Evolutionary conservation across 177 flowering plant species (phyloP).

Genomic region (Vitis hybrid): DNA sequence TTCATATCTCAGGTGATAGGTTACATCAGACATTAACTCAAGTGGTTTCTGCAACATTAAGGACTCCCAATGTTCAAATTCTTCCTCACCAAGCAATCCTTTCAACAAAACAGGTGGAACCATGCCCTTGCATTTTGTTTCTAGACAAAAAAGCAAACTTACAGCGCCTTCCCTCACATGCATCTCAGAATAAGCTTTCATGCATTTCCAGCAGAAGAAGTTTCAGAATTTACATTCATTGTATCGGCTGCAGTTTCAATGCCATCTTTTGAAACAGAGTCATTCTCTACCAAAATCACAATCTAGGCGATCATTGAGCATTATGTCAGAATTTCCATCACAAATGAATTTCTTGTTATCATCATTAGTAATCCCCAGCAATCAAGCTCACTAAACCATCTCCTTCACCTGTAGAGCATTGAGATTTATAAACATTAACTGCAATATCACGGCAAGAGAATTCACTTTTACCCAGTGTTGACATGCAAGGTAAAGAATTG

Average conservation of each 20-base stretch:
- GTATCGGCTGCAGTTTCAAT: slow-evolving; percentile 46
- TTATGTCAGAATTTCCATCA: slow-evolving; percentile 31
- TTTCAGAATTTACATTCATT: slow-evolving; percentile 47
- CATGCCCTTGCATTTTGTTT: slow-evolving; percentile 64
- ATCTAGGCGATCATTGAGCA: no score
- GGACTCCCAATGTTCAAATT: slow-evolving; percentile 86
- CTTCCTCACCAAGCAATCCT: slow-evolving; percentile 63
- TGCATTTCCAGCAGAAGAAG: slow-evolving; percentile 81
- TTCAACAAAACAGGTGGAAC: slow-evolving; percentile 77
- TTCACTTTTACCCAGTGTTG: no score
- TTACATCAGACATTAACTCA: slow-evolving; percentile 6
- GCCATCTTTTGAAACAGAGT: no score
- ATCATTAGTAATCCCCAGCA: no score
- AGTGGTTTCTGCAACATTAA: slow-evolving; percentile 61
- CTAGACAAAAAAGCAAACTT: slow-evolving; percentile 68
- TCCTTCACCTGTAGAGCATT: no score
- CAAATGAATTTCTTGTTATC: no score
- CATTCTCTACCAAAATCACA: no score
- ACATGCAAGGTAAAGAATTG: no score
- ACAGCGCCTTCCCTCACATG: slow-evolving; percentile 77
- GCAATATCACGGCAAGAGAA: no score
- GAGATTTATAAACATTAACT: no score
- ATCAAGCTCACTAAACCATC: no score
- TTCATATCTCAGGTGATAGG: no score
- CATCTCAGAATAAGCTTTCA: slow-evolving; percentile 66